Evolutionary conservation across 306 rosid genomes (phyloP).

Genomic region (Quillaja saponaria): DNA sequence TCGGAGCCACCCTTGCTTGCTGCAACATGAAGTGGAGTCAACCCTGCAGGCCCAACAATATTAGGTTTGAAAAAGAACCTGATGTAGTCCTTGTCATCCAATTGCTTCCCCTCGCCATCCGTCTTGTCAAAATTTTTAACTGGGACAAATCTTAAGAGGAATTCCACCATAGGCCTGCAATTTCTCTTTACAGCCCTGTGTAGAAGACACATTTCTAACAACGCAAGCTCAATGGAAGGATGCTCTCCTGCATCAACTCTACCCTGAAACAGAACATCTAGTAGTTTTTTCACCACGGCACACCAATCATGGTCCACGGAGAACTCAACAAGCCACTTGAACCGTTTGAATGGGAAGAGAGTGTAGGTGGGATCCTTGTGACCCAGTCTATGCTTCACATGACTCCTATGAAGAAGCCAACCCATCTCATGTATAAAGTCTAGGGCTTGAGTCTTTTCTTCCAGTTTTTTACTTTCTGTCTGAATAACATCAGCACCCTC

Average conservation of each 20-base stretch:
- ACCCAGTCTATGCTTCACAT: conserved; percentile 57
- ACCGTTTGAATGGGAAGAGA: conserved; percentile 60
- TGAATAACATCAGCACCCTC: conserved; percentile 43
- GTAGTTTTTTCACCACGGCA: conserved; percentile 72
- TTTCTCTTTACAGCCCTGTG: conserved; percentile 84
- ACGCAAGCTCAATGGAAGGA: conserved; percentile 52
- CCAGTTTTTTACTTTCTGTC: conserved; percentile 39
- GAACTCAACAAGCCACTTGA: conserved; percentile 78
- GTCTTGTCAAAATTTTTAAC: conserved; percentile 28
- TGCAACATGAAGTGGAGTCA: conserved; percentile 88
- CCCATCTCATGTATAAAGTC: conserved; percentile 87
- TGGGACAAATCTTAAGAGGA: conserved; percentile 63
- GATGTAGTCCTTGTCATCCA: conserved; percentile 26
- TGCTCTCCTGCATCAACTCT: conserved; percentile 61
- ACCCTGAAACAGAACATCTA: conserved; percentile 63
- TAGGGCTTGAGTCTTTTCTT: conserved; percentile 68
- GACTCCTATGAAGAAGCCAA: conserved; percentile 87
- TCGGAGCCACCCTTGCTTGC: conserved; percentile 70
- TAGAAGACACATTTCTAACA: conserved; percentile 71
- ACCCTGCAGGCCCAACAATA: conserved; percentile 61
- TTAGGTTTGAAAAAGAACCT: conserved; percentile 74
- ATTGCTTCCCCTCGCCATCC: conserved; percentile 45
- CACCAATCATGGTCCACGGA: conserved; percentile 91
- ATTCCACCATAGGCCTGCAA: conserved; percentile 69
- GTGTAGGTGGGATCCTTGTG: conserved; percentile 54